phyloP scores from a whole-genome alignment of 1,139 yeast species.

The Debaryomyces robertsiae region DNA sequence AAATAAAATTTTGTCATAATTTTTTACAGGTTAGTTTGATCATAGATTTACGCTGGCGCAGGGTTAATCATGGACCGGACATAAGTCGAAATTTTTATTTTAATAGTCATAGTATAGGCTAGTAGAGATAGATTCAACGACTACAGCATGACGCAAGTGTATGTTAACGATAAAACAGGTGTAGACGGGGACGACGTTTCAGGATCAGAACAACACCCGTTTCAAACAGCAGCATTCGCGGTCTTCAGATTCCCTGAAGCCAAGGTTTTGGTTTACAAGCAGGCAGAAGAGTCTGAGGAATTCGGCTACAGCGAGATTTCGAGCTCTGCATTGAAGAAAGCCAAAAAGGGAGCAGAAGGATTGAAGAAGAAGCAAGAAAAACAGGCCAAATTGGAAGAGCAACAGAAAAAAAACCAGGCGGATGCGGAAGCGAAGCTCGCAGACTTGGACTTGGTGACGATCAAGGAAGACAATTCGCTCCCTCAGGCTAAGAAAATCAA shows the following conservation, averaged over 20 bases:
- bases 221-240: conserved; percentile 83
- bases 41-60: not conserved
- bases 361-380: conserved; percentile 87
- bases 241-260: conserved; percentile 60
- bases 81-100: not conserved
- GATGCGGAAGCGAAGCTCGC: conserved; percentile 74
- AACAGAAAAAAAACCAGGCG: conserved; percentile 61
- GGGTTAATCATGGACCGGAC: conserved; percentile 2
- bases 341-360: conserved; percentile 94
- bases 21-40: conserved; percentile 2
- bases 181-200: conserved; percentile 53
- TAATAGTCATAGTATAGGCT: not conserved
- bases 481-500: conserved; percentile 72
- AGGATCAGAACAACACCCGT: conserved; percentile 74
- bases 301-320: conserved; percentile 72
- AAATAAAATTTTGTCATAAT: not conserved
- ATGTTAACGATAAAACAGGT: conserved; percentile 76
- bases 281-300: conserved; percentile 56
- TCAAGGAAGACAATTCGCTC: conserved; percentile 70
- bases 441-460: conserved; percentile 70
- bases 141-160: conserved; percentile 37
- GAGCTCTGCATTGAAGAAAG: conserved; percentile 94
- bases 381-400: conserved; percentile 65
- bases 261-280: conserved; percentile 65
- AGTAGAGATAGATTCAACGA: not conserved